phyloP scores from a whole-genome alignment of 2,329 filamentous ascomycete species.

The Hansfordia pulvinata region DNA sequence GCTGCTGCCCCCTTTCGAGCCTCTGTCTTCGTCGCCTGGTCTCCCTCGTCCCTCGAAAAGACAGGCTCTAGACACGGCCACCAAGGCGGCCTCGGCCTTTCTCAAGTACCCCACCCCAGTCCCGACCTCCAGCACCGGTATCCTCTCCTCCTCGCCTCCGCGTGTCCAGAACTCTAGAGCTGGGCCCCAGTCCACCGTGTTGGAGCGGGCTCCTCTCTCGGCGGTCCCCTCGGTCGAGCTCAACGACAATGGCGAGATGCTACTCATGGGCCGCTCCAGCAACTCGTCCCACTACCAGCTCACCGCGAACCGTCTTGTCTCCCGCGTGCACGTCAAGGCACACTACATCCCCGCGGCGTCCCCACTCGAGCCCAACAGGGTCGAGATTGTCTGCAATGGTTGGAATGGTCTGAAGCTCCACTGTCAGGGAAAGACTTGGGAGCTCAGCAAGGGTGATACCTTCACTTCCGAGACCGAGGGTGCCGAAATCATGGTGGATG shows the following conservation, averaged over 20 bases:
- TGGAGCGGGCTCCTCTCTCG: slow-evolving; percentile 72
- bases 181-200: slow-evolving; percentile 43
- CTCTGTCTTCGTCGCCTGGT: slow-evolving; percentile 61
- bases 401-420: slow-evolving; percentile 95
- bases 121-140: slow-evolving; percentile 85
- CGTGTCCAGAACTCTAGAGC: slow-evolving; percentile 31
- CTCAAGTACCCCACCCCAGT: slow-evolving; percentile 83
- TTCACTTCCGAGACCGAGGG: slow-evolving; percentile 83
- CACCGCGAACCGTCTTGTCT: slow-evolving; percentile 82
- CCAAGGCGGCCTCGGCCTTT: slow-evolving; percentile 27
- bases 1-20: slow-evolving; percentile 68
- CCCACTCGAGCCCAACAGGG: slow-evolving; percentile 57
- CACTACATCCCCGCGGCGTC: slow-evolving; percentile 61
- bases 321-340: slow-evolving; percentile 83
- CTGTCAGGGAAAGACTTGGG: slow-evolving; percentile 77
- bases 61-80: slow-evolving; percentile 31
- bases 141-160: slow-evolving; percentile 77
- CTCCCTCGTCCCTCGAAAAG: slow-evolving; percentile 59
- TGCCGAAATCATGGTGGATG: slow-evolving; percentile 86
- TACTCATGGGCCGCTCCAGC: slow-evolving; percentile 86
- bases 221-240: slow-evolving; percentile 74
- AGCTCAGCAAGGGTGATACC: slow-evolving; percentile 74
- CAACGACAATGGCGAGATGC: slow-evolving; percentile 63
- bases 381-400: slow-evolving; percentile 83
- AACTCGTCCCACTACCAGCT: slow-evolving; percentile 94